These are phyloP conservation scores for Phytophthora constricta DNA, from an alignment of 352 stramenopile genomes.

Conservation along the genomic window DNA sequence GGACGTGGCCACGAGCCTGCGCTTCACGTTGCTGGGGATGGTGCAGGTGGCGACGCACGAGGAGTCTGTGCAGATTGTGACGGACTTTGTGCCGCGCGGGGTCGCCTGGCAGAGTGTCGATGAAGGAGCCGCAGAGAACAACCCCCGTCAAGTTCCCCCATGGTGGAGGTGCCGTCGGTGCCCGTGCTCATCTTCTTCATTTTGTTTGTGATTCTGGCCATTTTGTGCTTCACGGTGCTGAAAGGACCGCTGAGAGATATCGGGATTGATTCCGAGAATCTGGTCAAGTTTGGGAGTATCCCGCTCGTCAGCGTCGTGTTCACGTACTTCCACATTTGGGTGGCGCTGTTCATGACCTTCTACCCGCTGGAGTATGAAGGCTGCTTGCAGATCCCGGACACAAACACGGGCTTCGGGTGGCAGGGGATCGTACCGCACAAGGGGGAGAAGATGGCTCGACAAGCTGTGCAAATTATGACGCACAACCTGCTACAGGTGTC, in stretches of 20 bases:
- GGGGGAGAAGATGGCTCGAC: slow-evolving; percentile 96
- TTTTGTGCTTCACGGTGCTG: slow-evolving; percentile 84
- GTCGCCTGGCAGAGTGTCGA: slow-evolving; percentile 26
- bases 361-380: slow-evolving; percentile 95
- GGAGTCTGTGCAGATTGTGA: slow-evolving; percentile 73
- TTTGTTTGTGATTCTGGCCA: slow-evolving; percentile 56
- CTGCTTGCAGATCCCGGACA: slow-evolving; percentile 85
- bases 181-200: slow-evolving; percentile 52
- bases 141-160: slow-evolving; percentile 81
- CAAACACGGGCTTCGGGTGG: slow-evolving; percentile 95
- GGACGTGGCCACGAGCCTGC: slow-evolving; percentile 77
- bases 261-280: slow-evolving; percentile 62
- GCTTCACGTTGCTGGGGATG: slow-evolving; percentile 89
- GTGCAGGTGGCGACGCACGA: slow-evolving; percentile 77
- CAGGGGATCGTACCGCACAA: slow-evolving; percentile 98
- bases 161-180: slow-evolving; percentile 80
- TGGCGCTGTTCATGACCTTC: slow-evolving; percentile 98
- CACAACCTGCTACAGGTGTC: slow-evolving; percentile 93
- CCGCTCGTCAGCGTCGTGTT: slow-evolving; percentile 89
- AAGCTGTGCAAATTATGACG: slow-evolving; percentile 94
- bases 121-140: slow-evolving; percentile 15
- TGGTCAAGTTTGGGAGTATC: slow-evolving; percentile 87
- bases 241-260: slow-evolving; percentile 56
- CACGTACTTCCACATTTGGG: slow-evolving; percentile 96
- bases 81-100: slow-evolving; percentile 71